Base-by-base conservation (phyloP, 2,329 filamentous ascomycete genomes). In the Talaromyces albobiverticillius region DNA sequence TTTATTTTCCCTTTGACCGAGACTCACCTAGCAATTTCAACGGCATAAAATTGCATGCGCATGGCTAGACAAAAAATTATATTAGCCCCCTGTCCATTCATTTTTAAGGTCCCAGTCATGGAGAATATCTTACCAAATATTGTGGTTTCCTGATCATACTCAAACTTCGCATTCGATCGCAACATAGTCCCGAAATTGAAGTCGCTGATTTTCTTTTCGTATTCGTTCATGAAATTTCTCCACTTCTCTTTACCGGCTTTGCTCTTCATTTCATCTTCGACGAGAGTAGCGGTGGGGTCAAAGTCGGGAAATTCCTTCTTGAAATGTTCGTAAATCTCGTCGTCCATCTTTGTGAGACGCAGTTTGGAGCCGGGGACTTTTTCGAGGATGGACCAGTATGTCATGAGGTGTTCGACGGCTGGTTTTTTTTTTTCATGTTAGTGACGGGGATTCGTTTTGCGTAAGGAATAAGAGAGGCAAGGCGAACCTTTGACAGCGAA, bases 161-260 rank as follows among this genome's bases (percentile, higher is more conserved):
- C 93, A 51, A 74, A 84, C 64, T 88, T 89, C 34, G 90, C 82
- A 66, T 82, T 89, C 54, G 83, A 81, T 55, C 94, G 85, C 64
- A 99, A 72, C 82, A 99, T 92, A 31, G 94, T 96, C 53, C 94
- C 94, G 73, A 96, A 99, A 79, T 96, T 99, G 80, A 86, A 99
- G 75, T 99, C 95, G 60, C 94, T 88, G n/a, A 99, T 79, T 75
- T 83, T 93, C 74, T 95, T 92, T 77, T 97, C 91, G 72, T 96
- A 99, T 59, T 81, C 79, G 81, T 88, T 92, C 82, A 96, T 88
- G 77, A 96, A 99, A 61, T 88, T 89, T 66, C 94, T 85, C 94
- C 94, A 99, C 70, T 83, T 82, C 75, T 95, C 90, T 80, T 99
- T 99, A 70, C 93, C 93, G 13, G 79, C 75, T 78, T 95, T 95